Conservation (phyloP, 2,329 filamentous ascomycete genomes). For the Fusarium sublunatum region DNA sequence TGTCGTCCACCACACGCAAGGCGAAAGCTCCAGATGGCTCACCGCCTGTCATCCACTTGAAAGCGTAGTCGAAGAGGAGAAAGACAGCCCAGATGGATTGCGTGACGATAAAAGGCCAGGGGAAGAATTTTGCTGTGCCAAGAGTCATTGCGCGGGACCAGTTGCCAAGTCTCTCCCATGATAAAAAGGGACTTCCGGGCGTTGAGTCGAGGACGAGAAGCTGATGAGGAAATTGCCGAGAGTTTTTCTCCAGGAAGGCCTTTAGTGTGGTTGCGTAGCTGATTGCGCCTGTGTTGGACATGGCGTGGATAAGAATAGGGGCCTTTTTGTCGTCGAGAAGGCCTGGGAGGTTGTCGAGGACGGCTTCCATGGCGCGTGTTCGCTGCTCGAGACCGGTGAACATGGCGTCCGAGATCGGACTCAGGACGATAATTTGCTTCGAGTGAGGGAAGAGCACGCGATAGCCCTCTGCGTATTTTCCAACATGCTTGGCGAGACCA, state of each 20-base stretch:
- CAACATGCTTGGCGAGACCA: constrained; percentile 63
- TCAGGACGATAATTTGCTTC: constrained; percentile 63
- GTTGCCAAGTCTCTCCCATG: constrained; percentile 56
- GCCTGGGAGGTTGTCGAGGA: constrained; percentile 51
- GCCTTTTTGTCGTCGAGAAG: constrained; percentile 41
- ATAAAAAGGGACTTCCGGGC: constrained; percentile 60
- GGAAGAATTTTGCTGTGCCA: constrained; percentile 59
- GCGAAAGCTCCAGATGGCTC: constrained; percentile 57
- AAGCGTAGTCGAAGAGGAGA: constrained; percentile 52
- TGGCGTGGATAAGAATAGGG: constrained; percentile 61
- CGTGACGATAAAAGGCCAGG: constrained; percentile 62
- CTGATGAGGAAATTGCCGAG: constrained; percentile 57
- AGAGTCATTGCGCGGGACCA: constrained; percentile 66
- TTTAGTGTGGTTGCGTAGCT: constrained; percentile 63
- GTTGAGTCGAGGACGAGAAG: constrained; percentile 65
- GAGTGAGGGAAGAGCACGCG: constrained; percentile 62
- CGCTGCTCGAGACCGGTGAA: constrained; percentile 58
- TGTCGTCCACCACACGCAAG: constrained; percentile 52
- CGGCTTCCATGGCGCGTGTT: constrained; percentile 58
- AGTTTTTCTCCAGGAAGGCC: constrained; percentile 56
- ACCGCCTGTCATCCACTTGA: constrained; percentile 52
- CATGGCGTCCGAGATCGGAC: constrained; percentile 60
- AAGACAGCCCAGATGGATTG: constrained; percentile 60
- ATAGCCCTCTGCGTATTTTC: constrained; percentile 67
- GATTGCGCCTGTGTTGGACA: constrained; percentile 70